Base-by-base conservation (phyloP, 441 rosid genomes). In the Populus hybrid region DNA sequence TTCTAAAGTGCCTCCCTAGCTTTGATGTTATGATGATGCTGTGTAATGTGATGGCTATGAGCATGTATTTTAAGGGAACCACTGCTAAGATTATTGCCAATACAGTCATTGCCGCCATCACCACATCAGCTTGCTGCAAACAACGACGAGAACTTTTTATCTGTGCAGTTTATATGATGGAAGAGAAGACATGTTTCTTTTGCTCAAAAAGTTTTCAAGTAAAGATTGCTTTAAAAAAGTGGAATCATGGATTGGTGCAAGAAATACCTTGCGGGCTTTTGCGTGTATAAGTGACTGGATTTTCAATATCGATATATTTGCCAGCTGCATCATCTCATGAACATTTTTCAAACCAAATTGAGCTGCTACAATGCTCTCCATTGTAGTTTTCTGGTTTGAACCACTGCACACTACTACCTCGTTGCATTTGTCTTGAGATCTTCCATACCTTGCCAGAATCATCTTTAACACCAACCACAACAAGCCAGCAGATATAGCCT, bases 301-400 rank as follows among this genome's bases (percentile, higher is more conserved):
- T 85, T 91, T 96, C 87, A 96, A 72, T 66, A 94, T 84, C n/a
- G 91, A 77, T 53, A 92, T 79, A 70, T 92, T 96, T 38, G 87
- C 79, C 63, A 83, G 75, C 61, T 85, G 94, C 83, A 94, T 82
- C 71, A 89, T 69, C 86, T 86, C 91, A 34, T 89, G 89, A 74
- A 85, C 18, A 35, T 87, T 82, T 73, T 83, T 84, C 79, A 92
- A 78, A 10, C 95, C 91, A 66, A 85, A 83, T 69, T 96, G 98
- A 73, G 96, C 97, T 16, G 97, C 86, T 40, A 96, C 94, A 42
- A 96, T 85, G 87, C 86, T 93, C 75, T 94, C 97, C 59, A 91
- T 82, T 28, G 94, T 72, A 30, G 85, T 82, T 82, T 88, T 84
- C 80, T 91, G 94, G 35, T 89, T 89, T 0, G 89, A 85, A 38